phyloP scores from a whole-genome alignment of 2,329 filamentous ascomycete genomes.

The Talaromyces sp. region DNA sequence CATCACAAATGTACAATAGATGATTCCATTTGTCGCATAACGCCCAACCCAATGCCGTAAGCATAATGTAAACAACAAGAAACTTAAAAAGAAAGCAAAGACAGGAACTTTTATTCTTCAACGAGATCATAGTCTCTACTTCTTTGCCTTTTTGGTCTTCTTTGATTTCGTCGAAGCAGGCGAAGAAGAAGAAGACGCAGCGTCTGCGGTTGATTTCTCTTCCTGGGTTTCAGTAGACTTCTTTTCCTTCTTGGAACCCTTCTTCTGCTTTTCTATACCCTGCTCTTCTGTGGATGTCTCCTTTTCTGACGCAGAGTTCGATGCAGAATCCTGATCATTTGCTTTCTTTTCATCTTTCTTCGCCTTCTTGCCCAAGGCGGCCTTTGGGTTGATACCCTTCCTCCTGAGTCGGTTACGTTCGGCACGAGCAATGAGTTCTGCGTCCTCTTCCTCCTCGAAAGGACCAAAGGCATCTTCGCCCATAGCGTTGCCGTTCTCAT shows the following conservation, averaged over 20 bases:
- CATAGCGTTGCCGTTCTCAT: slow-evolving; percentile 29
- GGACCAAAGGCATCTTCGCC: slow-evolving; percentile 59
- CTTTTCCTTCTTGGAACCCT: slow-evolving; percentile 13
- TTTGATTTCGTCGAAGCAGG: slow-evolving; percentile 8
- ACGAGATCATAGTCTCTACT: slow-evolving; percentile 1
- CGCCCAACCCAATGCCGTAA: slow-evolving; percentile 13
- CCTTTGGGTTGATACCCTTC: slow-evolving; percentile 68
- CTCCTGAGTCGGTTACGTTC: slow-evolving; percentile 67
- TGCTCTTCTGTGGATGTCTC: not conserved
- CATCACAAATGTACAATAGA: not conserved
- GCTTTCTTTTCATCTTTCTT: slow-evolving; percentile 15
- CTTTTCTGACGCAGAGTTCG: slow-evolving; percentile 7
- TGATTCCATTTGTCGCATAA: not conserved
- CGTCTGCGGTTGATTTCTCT: not conserved
- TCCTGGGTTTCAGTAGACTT: slow-evolving; percentile 12
- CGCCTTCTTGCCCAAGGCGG: slow-evolving; percentile 39
- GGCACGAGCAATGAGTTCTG: slow-evolving; percentile 66
- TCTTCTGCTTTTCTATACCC: slow-evolving; percentile 5
- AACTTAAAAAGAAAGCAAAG: not conserved
- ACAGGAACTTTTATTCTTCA: not conserved
- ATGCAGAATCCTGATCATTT: slow-evolving; percentile 14
- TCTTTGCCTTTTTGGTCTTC: slow-evolving; percentile 16
- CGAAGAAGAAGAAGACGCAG: not conserved
- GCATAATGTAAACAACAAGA: slow-evolving; percentile 2
- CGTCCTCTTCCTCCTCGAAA: slow-evolving; percentile 70